Base-by-base conservation (phyloP, 257 asterid species). In the Paraleonurus japonicus region DNA sequence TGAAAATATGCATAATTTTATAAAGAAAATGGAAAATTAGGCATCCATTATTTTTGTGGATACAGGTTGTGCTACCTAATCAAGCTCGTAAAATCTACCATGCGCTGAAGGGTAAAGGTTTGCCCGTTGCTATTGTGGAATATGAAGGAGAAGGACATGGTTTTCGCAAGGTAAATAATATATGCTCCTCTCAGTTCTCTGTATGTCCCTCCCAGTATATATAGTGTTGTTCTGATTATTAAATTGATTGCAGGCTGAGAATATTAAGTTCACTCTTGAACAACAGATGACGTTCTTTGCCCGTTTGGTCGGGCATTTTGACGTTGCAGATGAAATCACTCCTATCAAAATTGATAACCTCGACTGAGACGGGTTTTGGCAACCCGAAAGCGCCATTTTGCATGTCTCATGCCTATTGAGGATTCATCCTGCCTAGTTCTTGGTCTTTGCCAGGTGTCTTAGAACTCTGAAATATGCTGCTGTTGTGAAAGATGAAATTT, bases 71-170 rank as follows among this genome's bases (percentile, higher is more conserved):
- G n/a, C 94, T 77, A 5, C 99, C 97, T 26, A 75, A 86, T 51
- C 99, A 94, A 85, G 84, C 99, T 16, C 93, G 92, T 59, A 91
- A 89, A 82, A 94, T 94, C 66, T 91, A 94, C 78, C 78, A 68
- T 0, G 97, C 97, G 0, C 61, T 91, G 86, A 94, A 88, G 85
- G 85, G 75, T 5, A 94, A 88, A 81, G 96, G 99, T 41, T 64
- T 86, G 83, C 96, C 99, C 0, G 96, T 94, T 63, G 96, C 90
- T 47, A 92, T 94, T 4, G 84, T 94, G 58, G 97, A 91, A 71
- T 91, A 91, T 26, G 95, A 91, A 85, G 96, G 96, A 41, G 99
- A 94, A 72, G 96, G 89, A 37, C 97, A 94, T 80, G 96, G 99
- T 71, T 91, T 94, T 60, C 92, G 99, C 72, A 88, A 81, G 96